Conservation (phyloP, 2,329 filamentous ascomycete genomes). For the Xylariaceae sp. region DNA sequence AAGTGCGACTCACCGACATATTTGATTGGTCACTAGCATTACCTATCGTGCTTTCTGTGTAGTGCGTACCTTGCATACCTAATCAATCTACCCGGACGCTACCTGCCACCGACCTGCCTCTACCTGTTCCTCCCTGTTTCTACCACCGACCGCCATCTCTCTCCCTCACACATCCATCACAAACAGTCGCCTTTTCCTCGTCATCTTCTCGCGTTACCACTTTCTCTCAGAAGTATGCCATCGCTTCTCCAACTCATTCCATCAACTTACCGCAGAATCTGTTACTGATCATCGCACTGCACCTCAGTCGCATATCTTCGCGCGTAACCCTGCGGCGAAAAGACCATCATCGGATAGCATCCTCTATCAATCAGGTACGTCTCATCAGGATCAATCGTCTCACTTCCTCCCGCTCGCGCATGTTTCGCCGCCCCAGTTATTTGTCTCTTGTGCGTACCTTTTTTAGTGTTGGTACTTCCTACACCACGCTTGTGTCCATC, state of each 20-base stretch:
- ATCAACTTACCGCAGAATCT: not conserved
- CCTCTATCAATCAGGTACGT: not conserved
- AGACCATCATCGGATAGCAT: not conserved
- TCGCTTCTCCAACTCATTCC: not conserved
- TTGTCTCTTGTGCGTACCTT: slow-evolving; percentile 1
- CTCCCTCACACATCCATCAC: not conserved
- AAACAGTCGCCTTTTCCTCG: no score
- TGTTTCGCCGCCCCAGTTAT: slow-evolving; percentile 13
- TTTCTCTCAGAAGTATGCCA: not conserved
- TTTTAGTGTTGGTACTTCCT: not conserved
- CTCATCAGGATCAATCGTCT: not conserved
- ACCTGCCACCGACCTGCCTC: not conserved
- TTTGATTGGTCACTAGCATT: not conserved
- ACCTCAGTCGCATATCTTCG: not conserved
- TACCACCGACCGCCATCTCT: not conserved
- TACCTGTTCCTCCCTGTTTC: not conserved
- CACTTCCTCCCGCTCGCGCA: not conserved
- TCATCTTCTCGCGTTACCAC: no score
- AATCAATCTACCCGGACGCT: not conserved
- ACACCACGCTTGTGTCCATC: slow-evolving; percentile 5
- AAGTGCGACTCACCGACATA: not conserved
- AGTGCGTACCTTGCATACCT: not conserved
- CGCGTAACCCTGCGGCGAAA: not conserved
- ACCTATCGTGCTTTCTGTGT: not conserved
- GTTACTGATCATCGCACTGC: not conserved